Conservation (phyloP, 1,139 yeast genomes). For the Petasospora rhodanensis region DNA sequence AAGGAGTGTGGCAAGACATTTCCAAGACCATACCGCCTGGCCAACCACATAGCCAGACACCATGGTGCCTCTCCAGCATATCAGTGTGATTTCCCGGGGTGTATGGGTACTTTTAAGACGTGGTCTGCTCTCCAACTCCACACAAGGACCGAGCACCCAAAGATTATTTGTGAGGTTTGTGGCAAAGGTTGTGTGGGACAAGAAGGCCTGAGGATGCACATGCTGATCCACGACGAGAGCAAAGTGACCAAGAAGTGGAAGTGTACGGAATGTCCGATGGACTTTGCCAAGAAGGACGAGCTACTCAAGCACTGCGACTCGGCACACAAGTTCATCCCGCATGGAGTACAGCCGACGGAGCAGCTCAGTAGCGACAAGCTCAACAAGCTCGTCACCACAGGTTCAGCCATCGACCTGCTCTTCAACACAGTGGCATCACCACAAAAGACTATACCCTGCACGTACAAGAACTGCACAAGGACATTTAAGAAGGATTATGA, state of each 20-base stretch:
- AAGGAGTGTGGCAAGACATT: constrained; percentile 55
- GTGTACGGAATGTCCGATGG: constrained; percentile 47
- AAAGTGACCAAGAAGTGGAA: constrained; percentile 51
- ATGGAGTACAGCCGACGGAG: constrained; percentile 7
- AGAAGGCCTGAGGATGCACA: constrained; percentile 65
- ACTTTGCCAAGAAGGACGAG: constrained; percentile 39
- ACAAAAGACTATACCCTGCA: constrained; percentile 39
- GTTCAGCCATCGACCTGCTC: constrained; percentile 27
- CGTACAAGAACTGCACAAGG: constrained; percentile 43
- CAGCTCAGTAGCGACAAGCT: constrained; percentile 15
- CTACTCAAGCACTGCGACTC: constrained; percentile 40
- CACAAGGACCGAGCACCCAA: constrained; percentile 68
- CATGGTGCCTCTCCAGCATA: constrained; percentile 55
- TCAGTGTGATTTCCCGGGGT: constrained; percentile 59
- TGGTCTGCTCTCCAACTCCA: constrained; percentile 80
- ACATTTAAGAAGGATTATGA: constrained; percentile 45
- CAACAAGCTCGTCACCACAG: constrained; percentile 18
- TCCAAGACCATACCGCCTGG: constrained; percentile 55
- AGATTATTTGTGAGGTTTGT: constrained; percentile 61
- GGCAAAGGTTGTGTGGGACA: constrained; percentile 73
- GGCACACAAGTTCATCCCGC: constrained; percentile 31
- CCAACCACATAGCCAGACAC: constrained; percentile 55
- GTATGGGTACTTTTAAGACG: constrained; percentile 57
- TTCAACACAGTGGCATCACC: constrained; percentile 38
- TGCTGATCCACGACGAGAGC: constrained; percentile 53